Conservation (phyloP, 2,329 filamentous ascomycete genomes). For the Paraconiothyrium brasiliense region DNA sequence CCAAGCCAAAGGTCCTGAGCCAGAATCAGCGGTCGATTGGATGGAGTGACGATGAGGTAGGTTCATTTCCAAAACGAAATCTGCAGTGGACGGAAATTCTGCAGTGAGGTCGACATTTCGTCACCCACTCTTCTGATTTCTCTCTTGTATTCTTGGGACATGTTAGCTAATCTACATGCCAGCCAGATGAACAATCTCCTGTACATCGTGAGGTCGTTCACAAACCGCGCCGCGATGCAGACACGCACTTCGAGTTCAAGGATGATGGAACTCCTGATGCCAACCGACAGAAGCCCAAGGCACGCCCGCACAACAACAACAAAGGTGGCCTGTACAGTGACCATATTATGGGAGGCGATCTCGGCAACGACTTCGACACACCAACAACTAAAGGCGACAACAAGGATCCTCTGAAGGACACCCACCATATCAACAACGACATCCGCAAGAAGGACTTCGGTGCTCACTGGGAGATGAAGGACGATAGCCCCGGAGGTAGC, state of each 20-base stretch:
- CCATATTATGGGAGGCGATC: slow-evolving; percentile 67
- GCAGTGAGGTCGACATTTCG: not conserved
- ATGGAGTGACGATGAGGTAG: slow-evolving; percentile 76
- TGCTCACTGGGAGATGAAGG: slow-evolving; percentile 78
- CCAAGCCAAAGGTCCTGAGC: slow-evolving; percentile 68
- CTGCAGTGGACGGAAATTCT: not conserved
- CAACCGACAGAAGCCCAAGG: slow-evolving; percentile 54
- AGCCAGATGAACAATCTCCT: slow-evolving; percentile 66
- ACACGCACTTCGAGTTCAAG: slow-evolving; percentile 83
- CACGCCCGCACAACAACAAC: slow-evolving; percentile 65
- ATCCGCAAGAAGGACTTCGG: slow-evolving; percentile 80
- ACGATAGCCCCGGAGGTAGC: slow-evolving; percentile 65
- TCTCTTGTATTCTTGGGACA: not conserved
- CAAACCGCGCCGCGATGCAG: slow-evolving; percentile 80
- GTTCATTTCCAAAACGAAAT: slow-evolving; percentile 34
- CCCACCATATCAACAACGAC: slow-evolving; percentile 76
- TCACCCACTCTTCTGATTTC: slow-evolving; percentile 12
- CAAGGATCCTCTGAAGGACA: slow-evolving; percentile 66
- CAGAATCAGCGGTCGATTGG: slow-evolving; percentile 78
- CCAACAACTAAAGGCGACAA: slow-evolving; percentile 46
- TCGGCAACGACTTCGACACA: slow-evolving; percentile 59
- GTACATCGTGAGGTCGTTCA: slow-evolving; percentile 66
- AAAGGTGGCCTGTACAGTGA: slow-evolving; percentile 74
- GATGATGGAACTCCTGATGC: slow-evolving; percentile 74
- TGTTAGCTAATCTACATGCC: slow-evolving; percentile 29